phyloP scores from a whole-genome alignment of 2,329 filamentous ascomycete genomes.

The Trichoderma sp. region DNA sequence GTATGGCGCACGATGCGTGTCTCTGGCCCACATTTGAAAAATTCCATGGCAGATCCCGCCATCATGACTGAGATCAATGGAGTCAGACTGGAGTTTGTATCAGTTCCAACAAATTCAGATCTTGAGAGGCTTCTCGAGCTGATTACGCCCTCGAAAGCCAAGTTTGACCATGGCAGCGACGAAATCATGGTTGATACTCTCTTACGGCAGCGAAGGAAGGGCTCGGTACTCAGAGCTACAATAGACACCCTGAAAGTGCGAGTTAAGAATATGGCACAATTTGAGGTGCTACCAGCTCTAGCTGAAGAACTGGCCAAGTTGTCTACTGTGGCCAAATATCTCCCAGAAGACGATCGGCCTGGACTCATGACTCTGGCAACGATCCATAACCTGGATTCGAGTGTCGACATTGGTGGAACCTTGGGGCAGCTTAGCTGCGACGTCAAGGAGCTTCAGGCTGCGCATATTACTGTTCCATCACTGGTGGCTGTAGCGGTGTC shows the following conservation, averaged over 20 bases:
- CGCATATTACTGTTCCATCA: slow-evolving; percentile 83
- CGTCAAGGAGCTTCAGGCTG: slow-evolving; percentile 68
- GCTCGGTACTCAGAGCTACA: slow-evolving; percentile 74
- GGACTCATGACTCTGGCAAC: slow-evolving; percentile 77
- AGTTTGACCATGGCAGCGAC: slow-evolving; percentile 82
- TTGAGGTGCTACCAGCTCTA: slow-evolving; percentile 71
- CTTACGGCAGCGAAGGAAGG: slow-evolving; percentile 82
- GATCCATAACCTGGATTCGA: slow-evolving; percentile 65
- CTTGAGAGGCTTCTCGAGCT: slow-evolving; percentile 80
- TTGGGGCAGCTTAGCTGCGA: slow-evolving; percentile 67
- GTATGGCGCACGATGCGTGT: slow-evolving; percentile 77
- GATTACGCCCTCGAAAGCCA: slow-evolving; percentile 88
- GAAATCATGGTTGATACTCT: slow-evolving; percentile 95
- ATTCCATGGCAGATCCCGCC: slow-evolving; percentile 59
- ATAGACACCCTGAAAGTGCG: slow-evolving; percentile 66
- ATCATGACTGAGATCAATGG: slow-evolving; percentile 66
- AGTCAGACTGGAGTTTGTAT: slow-evolving; percentile 73
- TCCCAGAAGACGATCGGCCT: slow-evolving; percentile 93
- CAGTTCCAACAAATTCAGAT: slow-evolving; percentile 75
- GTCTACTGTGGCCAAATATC: slow-evolving; percentile 87
- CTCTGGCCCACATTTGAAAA: slow-evolving; percentile 67
- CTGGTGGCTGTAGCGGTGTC: slow-evolving; percentile 78
- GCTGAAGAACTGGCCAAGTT: slow-evolving; percentile 80
- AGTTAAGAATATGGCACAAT: slow-evolving; percentile 64
- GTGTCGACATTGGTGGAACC: slow-evolving; percentile 66